Percentiles rank a stretch among this genome's conserved stretches.
phyloP scores from a whole-genome alignment of 371 early-diverging fungal species.

The Apophysomyces trapeziformis region DNA sequence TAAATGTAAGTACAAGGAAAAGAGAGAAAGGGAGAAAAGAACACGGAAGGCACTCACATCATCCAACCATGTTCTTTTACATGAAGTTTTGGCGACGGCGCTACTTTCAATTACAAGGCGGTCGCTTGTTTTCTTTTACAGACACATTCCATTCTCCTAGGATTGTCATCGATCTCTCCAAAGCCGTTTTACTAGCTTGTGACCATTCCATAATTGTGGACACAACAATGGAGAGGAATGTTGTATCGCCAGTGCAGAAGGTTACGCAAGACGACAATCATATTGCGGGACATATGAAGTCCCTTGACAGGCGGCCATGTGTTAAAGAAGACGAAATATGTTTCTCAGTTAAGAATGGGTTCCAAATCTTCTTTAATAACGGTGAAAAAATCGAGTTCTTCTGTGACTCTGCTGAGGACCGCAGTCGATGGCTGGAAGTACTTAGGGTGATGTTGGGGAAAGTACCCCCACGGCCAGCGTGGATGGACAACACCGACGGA shows the following conservation, averaged over 20 bases:
- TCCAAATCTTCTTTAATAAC: conserved; percentile 29
- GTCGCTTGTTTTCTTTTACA: conserved; percentile 27
- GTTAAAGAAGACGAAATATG: conserved; percentile 13
- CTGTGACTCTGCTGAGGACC: conserved; percentile 32
- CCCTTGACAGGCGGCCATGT: neutral
- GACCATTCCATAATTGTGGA: conserved; percentile 20
- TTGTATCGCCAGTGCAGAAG: neutral
- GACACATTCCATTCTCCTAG: conserved; percentile 23
- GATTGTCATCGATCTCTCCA: conserved; percentile 32
- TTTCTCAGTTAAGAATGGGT: conserved; percentile 32
- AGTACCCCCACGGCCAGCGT: conserved; percentile 25
- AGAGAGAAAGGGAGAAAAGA: neutral
- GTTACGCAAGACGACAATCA: neutral
- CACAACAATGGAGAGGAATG: neutral
- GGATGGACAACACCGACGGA: conserved; percentile 23
- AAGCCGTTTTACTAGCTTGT: conserved; percentile 23
- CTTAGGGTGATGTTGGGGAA: conserved; percentile 26
- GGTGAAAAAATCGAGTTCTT: conserved; percentile 38
- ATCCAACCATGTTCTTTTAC: neutral
- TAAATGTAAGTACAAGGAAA: conserved; percentile 24
- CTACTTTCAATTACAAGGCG: conserved; percentile 26
- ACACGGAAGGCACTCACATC: too few relatives aligned
- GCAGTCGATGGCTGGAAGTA: conserved; percentile 31
- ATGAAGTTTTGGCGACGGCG: conserved; percentile 36
- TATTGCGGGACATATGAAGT: neutral